Base-by-base conservation (phyloP, 768 basidiomycete species). In the Gyrodon lividus region DNA sequence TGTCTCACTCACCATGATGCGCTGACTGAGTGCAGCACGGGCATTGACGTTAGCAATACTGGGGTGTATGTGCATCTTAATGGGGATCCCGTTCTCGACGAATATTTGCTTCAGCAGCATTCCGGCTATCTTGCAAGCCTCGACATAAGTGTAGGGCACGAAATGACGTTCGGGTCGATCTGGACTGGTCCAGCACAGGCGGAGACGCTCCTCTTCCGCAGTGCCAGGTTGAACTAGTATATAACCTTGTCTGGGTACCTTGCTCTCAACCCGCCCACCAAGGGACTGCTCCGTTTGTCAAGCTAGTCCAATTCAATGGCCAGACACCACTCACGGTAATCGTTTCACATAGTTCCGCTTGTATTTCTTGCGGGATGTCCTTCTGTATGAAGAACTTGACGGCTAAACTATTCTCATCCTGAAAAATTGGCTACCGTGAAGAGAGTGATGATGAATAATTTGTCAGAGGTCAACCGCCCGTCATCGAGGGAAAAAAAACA, bases 321-420 rank as follows among this genome's bases (percentile, higher is more conserved):
- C 13, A 35, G 39, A 38, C 17, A 22, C 26, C 22, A 54, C 65
- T 52, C 49, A 89, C 88, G 0, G 86, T 81, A 46, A 90, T 87
- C 13, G 79, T 84, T 65, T 89, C 86, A 60, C 83, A 84, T 26
- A 90, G 67, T 54, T 89, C 84, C 16, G 83, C 82, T 58, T 87
- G 85, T 19, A 82, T 73, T 58, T 84, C 81, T 50, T 83, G 76
- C 4, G 80, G 69, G 8, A 92, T 74, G 65, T 91, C 88, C 61
- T 87, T 89, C 63, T 91, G 89, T 17, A 92, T 79, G 66, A 91
- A 92, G 64, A 92, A 92, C 62, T 91, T 92, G 75, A 89, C 70
- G 3, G 87, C 79, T 46, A 87, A 67, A 34, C 83, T 83, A 60
- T 77, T 80, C 55, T 59, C 66, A 58, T 87, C 87, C 65, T 88